These are phyloP conservation scores for Dimargaris cristalligena DNA, from an alignment of 192 early-diverging fungal species.

Conservation along the genomic window DNA sequence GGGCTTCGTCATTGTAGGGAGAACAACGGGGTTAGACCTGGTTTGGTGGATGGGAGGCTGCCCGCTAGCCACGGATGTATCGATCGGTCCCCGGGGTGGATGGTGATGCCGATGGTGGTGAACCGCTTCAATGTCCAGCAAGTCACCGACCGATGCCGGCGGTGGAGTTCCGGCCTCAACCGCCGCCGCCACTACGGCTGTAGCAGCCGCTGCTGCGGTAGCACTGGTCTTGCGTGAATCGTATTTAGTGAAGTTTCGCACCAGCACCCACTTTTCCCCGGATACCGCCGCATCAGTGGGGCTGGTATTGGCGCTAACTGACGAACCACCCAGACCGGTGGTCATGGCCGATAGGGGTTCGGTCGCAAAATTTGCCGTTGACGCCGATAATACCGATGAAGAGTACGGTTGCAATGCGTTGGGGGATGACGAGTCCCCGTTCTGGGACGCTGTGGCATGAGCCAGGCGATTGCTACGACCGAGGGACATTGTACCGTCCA, in stretches of 20 bases:
- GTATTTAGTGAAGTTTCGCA: slow-evolving; percentile 1
- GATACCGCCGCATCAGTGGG: not conserved
- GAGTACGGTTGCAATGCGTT: too few species aligned
- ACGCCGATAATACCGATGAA: too few species aligned
- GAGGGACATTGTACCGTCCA: too few species aligned
- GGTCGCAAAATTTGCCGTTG: too few species aligned
- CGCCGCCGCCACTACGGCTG: not conserved
- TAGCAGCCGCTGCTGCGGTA: not conserved
- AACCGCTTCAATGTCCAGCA: not conserved
- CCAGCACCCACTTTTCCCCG: not conserved
- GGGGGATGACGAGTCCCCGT: not conserved
- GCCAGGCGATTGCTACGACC: not conserved
- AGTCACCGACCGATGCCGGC: not conserved
- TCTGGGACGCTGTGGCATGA: not conserved
- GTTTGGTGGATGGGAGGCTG: not conserved
- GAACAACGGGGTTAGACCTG: too few species aligned
- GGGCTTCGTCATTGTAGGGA: too few species aligned
- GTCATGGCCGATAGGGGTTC: too few species aligned
- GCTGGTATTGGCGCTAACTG: too few species aligned
- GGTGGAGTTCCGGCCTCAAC: not conserved
- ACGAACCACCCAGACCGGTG: too few species aligned
- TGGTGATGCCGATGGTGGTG: not conserved
- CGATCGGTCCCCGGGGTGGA: not conserved
- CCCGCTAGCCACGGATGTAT: not conserved
- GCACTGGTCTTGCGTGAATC: not conserved